Conservation (phyloP, 2,329 filamentous ascomycete species). For the Xylariaceae sp. region DNA sequence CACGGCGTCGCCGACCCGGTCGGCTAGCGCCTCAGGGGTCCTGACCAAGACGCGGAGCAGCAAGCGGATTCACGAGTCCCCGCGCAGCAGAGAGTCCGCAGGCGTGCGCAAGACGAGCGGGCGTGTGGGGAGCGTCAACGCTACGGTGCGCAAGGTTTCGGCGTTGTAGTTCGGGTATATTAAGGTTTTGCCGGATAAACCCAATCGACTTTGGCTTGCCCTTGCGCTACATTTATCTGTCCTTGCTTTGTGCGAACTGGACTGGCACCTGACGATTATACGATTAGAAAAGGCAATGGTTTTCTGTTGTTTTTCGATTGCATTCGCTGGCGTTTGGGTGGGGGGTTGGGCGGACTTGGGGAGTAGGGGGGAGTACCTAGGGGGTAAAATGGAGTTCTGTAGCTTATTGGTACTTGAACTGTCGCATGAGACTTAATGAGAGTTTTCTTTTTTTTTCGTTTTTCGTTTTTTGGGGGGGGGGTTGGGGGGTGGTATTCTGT, state of each 20-base stretch:
- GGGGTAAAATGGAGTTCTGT: slow-evolving; percentile 19
- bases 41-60: slow-evolving; percentile 63
- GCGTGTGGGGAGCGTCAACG: slow-evolving; percentile 56
- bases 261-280: slow-evolving; percentile 44
- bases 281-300: too few relatives aligned
- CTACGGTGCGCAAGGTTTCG: slow-evolving; percentile 50
- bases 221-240: too few relatives aligned
- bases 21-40: slow-evolving; percentile 50
- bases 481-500: too few relatives aligned
- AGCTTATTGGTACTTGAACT: too few relatives aligned
- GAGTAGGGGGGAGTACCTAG: too few relatives aligned
- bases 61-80: slow-evolving; percentile 50
- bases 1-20: slow-evolving; percentile 43
- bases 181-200: too few relatives aligned
- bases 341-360: too few relatives aligned
- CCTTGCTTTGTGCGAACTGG: too few relatives aligned
- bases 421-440: too few relatives aligned
- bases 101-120: slow-evolving; percentile 64
- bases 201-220: slow-evolving; percentile 10
- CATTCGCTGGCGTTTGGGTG: slow-evolving; percentile 42
- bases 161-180: slow-evolving; percentile 36
- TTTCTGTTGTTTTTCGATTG: slow-evolving; percentile 39
- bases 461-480: too few relatives aligned
- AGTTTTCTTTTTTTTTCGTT: too few relatives aligned
- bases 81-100: slow-evolving; percentile 48